phyloP scores from a whole-genome alignment of 2,329 filamentous ascomycete genomes.

The Talaromyces rugulosus region DNA sequence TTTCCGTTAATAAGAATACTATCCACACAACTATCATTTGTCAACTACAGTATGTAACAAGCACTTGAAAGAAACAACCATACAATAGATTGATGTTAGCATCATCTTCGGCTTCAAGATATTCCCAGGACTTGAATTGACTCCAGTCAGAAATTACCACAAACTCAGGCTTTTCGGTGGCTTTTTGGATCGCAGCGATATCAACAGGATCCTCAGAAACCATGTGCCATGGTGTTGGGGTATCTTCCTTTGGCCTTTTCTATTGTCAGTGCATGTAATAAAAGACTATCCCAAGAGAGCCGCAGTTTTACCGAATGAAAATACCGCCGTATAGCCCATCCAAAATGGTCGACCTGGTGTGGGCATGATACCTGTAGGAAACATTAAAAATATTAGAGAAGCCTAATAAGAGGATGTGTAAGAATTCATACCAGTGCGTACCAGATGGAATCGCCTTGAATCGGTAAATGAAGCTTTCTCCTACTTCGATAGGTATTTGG shows the following conservation, averaged over 20 bases:
- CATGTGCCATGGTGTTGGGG: constrained; percentile 46
- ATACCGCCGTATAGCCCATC: constrained; percentile 58
- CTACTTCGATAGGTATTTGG: constrained; percentile 51
- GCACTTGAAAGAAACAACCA: neutral
- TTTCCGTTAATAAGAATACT: constrained; percentile 4
- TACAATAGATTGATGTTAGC: constrained; percentile 19
- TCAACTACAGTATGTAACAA: neutral
- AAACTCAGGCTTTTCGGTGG: constrained; percentile 45
- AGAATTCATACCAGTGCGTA: constrained; percentile 49
- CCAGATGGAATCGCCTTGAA: constrained; percentile 54
- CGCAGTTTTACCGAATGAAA: constrained; percentile 51
- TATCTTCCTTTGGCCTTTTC: constrained; percentile 23
- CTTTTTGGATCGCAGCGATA: constrained; percentile 44
- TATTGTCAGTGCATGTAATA: constrained; percentile 21
- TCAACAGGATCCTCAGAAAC: constrained; percentile 42
- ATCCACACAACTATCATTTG: neutral
- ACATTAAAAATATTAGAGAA: neutral
- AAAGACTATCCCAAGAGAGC: neutral
- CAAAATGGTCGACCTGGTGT: constrained; percentile 51
- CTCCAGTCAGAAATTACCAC: constrained; percentile 55
- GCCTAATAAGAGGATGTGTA: neutral
- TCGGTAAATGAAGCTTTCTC: constrained; percentile 47
- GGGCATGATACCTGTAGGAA: constrained; percentile 48
- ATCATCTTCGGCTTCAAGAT: constrained; percentile 30
- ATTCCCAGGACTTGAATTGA: constrained; percentile 49